Evolutionary conservation across 1,284 basidiomycete genomes (phyloP).

Genomic region (Rhodotorula sp.): DNA sequence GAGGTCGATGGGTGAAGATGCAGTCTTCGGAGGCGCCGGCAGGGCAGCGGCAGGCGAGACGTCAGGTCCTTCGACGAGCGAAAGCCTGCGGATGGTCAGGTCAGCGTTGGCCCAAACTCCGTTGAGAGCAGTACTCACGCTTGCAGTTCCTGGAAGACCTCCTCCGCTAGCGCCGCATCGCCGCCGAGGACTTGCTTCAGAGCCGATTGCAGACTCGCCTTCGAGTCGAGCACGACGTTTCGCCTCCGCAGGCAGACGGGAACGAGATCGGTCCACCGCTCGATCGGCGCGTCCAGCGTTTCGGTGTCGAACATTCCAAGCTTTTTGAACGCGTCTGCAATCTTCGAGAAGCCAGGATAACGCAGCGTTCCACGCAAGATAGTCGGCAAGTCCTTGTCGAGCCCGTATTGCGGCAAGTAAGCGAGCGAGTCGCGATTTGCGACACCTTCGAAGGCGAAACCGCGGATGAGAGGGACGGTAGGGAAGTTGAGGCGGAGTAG

Average conservation of each 20-base stretch:
- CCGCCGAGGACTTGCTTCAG: not conserved
- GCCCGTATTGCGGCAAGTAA: constrained; percentile 70
- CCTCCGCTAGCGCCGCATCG: not conserved
- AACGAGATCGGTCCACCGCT: constrained; percentile 42
- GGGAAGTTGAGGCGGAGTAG: constrained; percentile 64
- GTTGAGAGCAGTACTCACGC: too few species aligned
- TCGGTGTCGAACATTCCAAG: constrained; percentile 67
- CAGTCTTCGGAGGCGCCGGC: constrained; percentile 55
- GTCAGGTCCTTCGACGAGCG: constrained; percentile 52
- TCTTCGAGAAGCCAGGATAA: constrained; percentile 77
- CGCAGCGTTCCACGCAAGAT: constrained; percentile 83
- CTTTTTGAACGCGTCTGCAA: constrained; percentile 70
- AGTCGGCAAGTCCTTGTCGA: constrained; percentile 61
- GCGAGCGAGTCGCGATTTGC: constrained; percentile 82
- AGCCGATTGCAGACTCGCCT: not conserved
- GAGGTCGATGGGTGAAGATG: constrained; percentile 67
- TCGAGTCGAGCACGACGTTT: constrained; percentile 12
- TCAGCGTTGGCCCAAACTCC: too few species aligned
- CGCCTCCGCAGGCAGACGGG: constrained; percentile 42
- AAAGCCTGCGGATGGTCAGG: constrained; percentile 41
- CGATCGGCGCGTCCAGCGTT: constrained; percentile 39
- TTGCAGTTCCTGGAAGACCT: not conserved
- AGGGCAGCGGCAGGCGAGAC: constrained; percentile 44
- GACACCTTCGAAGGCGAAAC: constrained; percentile 76
- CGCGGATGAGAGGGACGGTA: constrained; percentile 63